A percentile compares a stretch with the other conserved stretches of the same genome.
These are phyloP conservation scores for Aspergillus glaucus DNA, from an alignment of 2,329 filamentous ascomycete genomes.

Conservation along the genomic window DNA sequence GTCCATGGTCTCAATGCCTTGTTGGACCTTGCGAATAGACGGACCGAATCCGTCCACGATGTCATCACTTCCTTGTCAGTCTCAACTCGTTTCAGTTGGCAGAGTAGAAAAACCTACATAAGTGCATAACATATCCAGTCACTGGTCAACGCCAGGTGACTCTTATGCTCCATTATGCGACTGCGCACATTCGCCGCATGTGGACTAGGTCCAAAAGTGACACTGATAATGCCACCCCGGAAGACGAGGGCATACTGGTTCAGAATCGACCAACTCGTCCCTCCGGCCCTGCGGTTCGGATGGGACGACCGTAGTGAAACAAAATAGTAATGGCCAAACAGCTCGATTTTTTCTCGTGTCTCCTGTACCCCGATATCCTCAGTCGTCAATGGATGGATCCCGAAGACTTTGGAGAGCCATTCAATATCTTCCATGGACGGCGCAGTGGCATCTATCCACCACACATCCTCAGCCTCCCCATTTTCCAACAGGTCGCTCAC, in stretches of 20 bases:
- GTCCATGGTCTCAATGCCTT: conserved; percentile 81
- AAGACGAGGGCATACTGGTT: conserved; percentile 94
- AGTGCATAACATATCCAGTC: conserved; percentile 98
- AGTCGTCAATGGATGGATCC: conserved; percentile 86
- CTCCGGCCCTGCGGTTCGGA: conserved; percentile 64
- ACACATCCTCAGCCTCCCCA: conserved; percentile 65
- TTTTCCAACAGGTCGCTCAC: conserved; percentile 54
- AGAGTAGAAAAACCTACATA: conserved; percentile 56
- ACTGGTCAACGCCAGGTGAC: conserved; percentile 83
- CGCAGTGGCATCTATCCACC: conserved; percentile 91
- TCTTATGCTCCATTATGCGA: conserved; percentile 80
- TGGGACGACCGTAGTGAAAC: conserved; percentile 87
- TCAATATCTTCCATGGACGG: conserved; percentile 83
- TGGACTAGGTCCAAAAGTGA: conserved; percentile 75
- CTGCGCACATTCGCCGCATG: conserved; percentile 83
- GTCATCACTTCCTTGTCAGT: conserved; percentile 58
- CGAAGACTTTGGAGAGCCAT: conserved; percentile 81
- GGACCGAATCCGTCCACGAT: conserved; percentile 92
- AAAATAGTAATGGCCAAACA: conserved; percentile 96
- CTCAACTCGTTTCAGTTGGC: background rate
- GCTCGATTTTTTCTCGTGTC: conserved; percentile 89
- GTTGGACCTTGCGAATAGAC: conserved; percentile 73
- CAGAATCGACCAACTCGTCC: conserved; percentile 78
- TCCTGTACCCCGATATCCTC: conserved; percentile 93
- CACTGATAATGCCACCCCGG: conserved; percentile 83